A percentile compares a stretch with the other conserved stretches of the same genome.
phyloP scores from a whole-genome alignment of 768 basidiomycete species.

The Cubamyces lactineus region DNA sequence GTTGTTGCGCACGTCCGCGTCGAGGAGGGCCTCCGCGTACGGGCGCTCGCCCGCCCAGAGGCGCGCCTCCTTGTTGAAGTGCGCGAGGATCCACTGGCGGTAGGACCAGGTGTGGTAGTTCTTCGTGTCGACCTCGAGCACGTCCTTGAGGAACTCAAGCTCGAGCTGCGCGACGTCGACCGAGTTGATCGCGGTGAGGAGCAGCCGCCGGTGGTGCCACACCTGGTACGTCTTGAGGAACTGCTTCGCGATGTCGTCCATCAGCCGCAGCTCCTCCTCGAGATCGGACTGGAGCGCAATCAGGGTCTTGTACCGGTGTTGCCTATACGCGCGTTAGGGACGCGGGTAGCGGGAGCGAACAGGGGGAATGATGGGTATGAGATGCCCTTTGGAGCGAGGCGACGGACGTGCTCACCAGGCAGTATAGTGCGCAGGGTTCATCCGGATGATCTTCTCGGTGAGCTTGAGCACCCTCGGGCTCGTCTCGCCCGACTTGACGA shows the following conservation, averaged over 20 bases:
- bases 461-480: conserved; percentile 81
- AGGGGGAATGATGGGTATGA: not conserved
- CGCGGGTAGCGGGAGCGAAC: not conserved
- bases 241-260: conserved; percentile 84
- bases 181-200: conserved; percentile 57
- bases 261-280: conserved; percentile 76
- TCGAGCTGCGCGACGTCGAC: conserved; percentile 50
- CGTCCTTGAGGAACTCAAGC: conserved; percentile 76
- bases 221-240: conserved; percentile 97
- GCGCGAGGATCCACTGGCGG: conserved; percentile 90
- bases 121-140: conserved; percentile 80
- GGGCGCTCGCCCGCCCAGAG: conserved; percentile 78
- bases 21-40: conserved; percentile 71
- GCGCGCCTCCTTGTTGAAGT: conserved; percentile 68
- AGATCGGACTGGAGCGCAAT: conserved; percentile 67
- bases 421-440: conserved; percentile 96
- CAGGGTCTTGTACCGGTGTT: conserved; percentile 91
- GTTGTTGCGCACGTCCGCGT: conserved; percentile 88
- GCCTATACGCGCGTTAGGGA: conserved; percentile 55
- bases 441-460: conserved; percentile 84
- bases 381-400: not conserved
- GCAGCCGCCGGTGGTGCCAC: conserved; percentile 89
- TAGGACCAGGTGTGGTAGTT: conserved; percentile 99
- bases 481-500: conserved; percentile 78
- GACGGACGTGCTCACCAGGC: conserved; percentile 70